Base-by-base conservation (phyloP, 2,329 filamentous ascomycete genomes). In the Alternaria infectoria region DNA sequence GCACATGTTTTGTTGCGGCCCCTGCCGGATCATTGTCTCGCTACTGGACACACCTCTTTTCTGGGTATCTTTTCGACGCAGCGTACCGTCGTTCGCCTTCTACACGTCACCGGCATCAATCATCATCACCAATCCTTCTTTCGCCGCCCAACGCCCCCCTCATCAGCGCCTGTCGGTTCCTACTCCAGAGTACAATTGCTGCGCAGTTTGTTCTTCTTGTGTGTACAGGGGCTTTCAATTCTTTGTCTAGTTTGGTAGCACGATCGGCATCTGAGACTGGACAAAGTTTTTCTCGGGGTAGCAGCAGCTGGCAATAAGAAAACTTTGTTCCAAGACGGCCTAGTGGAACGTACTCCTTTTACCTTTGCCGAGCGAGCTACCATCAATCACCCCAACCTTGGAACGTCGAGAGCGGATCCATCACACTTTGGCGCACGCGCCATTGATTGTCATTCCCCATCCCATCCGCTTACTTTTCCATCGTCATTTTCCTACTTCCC, bases 291-390 rank as follows among this genome's bases (percentile, higher is more conserved):
- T 66, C 47, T 59, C 8, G 52, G 50, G 52, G 56, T 51, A 59
- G 58, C 54, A 61, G 57, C 56, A 63, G 57, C 61, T 60, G 61
- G 69, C 69, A 67, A 70, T 71, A 73, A 70, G 65, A 70, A 69
- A 70, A 67, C 67, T 69, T 70, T 63, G 65, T 66, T 69, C 68
- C 68, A 69, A 73, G 67, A 66, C 69, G 57, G 66, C 62, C 50
- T 70, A 72, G 71, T 69, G 67, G 64, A 72, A 68, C 68, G 66
- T 70, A 70, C 68, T 70, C 69, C 71, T 70, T 70, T 72, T 74
- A 74, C 71, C 69, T 73, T 73, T 67, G 49, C 49, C 49, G 49
- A 40, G 67, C 69, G 62, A 69, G 64, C 62, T 52, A 64, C 66
- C 28, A 52, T 57, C 25, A 56, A 45, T 62, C 67, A 67, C 65